Conservation (phyloP, 148 eudicot genomes). For the Rhododendron molle region DNA sequence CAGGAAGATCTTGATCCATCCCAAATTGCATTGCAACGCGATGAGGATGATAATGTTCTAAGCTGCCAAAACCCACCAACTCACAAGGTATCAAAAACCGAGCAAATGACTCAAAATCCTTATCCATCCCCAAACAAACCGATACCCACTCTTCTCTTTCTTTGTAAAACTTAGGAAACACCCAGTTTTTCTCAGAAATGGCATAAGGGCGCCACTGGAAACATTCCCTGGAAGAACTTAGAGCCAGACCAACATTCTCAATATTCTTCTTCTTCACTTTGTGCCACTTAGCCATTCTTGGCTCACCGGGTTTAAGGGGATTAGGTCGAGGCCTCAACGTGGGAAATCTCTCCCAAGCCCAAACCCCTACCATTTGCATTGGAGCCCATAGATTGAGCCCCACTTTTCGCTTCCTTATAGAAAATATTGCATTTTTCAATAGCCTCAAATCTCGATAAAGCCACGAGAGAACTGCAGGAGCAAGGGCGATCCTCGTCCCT, state of each 20-base stretch:
- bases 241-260: background rate
- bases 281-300: slow-evolving; percentile 45
- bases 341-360: slow-evolving; percentile 70
- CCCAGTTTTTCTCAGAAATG: background rate
- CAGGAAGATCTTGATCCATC: slow-evolving; percentile 44
- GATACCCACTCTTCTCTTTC: slow-evolving; percentile 14
- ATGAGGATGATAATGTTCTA: slow-evolving; percentile 44
- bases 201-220: slow-evolving; percentile 46
- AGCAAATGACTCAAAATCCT: slow-evolving; percentile 25
- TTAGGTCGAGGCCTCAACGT: slow-evolving; percentile 26
- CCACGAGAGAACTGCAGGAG: slow-evolving; percentile 35
- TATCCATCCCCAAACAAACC: slow-evolving; percentile 12
- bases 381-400: slow-evolving; percentile 27
- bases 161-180: slow-evolving; percentile 17
- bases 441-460: slow-evolving; percentile 37
- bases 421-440: slow-evolving; percentile 21
- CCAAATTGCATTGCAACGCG: slow-evolving; percentile 54
- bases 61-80: slow-evolving; percentile 38
- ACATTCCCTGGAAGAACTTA: background rate
- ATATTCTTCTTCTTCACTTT: slow-evolving; percentile 5
- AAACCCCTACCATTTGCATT: slow-evolving; percentile 37
- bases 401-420: background rate
- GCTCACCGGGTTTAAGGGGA: slow-evolving; percentile 16
- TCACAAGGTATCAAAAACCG: slow-evolving; percentile 29
- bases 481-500: slow-evolving; percentile 35